Evolutionary conservation across 139 green algal species (phyloP).

Genomic region (Pseudopediastrum boryanum): DNA sequence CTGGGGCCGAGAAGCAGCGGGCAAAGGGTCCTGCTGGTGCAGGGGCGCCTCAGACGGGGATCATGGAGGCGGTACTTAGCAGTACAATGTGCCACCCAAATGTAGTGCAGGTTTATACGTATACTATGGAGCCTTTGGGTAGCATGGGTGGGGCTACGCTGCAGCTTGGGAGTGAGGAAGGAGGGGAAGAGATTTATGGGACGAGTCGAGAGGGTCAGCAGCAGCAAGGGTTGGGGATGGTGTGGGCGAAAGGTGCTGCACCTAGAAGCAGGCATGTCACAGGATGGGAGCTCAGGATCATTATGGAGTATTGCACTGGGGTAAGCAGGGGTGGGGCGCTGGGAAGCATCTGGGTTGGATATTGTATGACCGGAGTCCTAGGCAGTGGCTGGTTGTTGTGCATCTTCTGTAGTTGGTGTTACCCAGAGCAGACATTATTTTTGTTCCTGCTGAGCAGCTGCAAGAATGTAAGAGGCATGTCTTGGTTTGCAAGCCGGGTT

Average conservation of each 20-base stretch:
- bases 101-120: constrained; percentile 32
- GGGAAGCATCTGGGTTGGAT: too few species aligned
- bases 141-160: neutral
- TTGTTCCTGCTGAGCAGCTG: too few species aligned
- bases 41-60: constrained; percentile 31
- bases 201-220: too few species aligned
- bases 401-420: too few species aligned
- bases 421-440: too few species aligned
- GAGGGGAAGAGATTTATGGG: neutral
- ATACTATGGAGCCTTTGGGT: constrained; percentile 17
- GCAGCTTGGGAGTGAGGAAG: neutral
- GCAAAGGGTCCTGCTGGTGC: too few species aligned
- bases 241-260: neutral
- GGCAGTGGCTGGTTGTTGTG: too few species aligned
- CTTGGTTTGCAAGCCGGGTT: too few species aligned
- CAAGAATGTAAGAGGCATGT: too few species aligned
- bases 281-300: constrained; percentile 46
- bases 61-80: constrained; percentile 36
- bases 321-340: too few species aligned
- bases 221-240: neutral
- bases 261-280: neutral
- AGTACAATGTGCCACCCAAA: constrained; percentile 36
- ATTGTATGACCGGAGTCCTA: too few species aligned
- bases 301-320: constrained; percentile 59
- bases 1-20: neutral